Base-by-base conservation (phyloP, 345 rosid genomes). In the Carallia pectinifolia region DNA sequence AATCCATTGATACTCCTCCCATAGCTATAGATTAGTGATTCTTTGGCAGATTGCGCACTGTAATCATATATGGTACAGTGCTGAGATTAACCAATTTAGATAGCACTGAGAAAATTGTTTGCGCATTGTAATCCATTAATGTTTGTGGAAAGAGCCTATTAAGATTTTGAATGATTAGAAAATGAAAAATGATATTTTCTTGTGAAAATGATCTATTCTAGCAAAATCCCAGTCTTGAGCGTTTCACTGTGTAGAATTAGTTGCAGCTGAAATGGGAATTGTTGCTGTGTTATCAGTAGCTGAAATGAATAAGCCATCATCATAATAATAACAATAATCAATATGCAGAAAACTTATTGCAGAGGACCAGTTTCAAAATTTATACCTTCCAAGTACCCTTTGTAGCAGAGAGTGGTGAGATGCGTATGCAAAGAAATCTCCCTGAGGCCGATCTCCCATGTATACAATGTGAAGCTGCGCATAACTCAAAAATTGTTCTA, bases 1-100 rank as follows among this genome's bases (percentile, higher is more conserved):
- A 84, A 84, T 52, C 76, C 83, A 58, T 81, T 79, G 66, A 84
- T 74, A 67, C 73, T 77, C 66, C 79, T 76, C 23, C 80, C 77
- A 39, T 84, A 81, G 55, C 83, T 84, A 40, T 81, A 71, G 60
- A 84, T 55, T 6, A 77, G 68, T 10, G 75, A 81, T 6, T 81
- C 74, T 54, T 67, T 62, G 29, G 81, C 84, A 16, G 61, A 64
- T 27, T 55, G 47, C 68, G 61, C 18, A 48, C 85, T 76, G 84
- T 73, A 69, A 50, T 72, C 4, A 53, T 30, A 53, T 39, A 27
- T 3, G 39, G 31, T 19, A n/a, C 9, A 38, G 44, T 13, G 36
- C 6, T 62, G 16, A 38, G 18, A 34, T 54, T 30, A 23, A 0
- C 6, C 30, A 40, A 0, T 48, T 6, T 18, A 0, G 53, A 23